These are phyloP conservation scores for Ciborinia camelliae DNA, from an alignment of 2,329 filamentous ascomycete species.

Conservation along the genomic window DNA sequence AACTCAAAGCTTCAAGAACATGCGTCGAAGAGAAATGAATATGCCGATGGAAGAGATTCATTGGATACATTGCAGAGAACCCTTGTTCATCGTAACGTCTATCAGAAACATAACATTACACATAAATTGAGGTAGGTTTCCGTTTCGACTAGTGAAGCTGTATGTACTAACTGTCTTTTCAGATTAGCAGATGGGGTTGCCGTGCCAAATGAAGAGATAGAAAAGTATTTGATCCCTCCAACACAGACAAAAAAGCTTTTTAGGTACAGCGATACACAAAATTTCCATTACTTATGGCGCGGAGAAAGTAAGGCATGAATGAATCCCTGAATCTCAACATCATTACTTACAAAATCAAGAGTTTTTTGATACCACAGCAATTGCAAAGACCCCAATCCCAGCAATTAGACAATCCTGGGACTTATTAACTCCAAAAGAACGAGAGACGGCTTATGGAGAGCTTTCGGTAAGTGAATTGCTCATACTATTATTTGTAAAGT, in stretches of 20 bases:
- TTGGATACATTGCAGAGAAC: neutral
- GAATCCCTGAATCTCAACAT: neutral
- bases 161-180: neutral
- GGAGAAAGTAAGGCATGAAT: neutral
- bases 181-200: neutral
- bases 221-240: neutral
- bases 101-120: neutral
- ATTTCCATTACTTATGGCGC: slow-evolving; percentile 7
- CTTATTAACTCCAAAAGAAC: neutral
- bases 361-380: slow-evolving; percentile 6
- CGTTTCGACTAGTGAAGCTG: neutral
- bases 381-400: slow-evolving; percentile 9
- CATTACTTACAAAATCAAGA: neutral
- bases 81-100: neutral
- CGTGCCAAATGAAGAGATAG: neutral
- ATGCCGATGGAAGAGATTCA: neutral
- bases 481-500: neutral
- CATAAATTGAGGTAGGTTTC: slow-evolving; percentile 12
- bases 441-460: neutral
- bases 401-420: slow-evolving; percentile 1
- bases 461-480: neutral
- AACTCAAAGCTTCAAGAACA: neutral
- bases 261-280: neutral
- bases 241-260: neutral
- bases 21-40: neutral